Evolutionary conservation across 2,329 filamentous ascomycete species (phyloP).

Genomic region (Fusarium anthophilum): DNA sequence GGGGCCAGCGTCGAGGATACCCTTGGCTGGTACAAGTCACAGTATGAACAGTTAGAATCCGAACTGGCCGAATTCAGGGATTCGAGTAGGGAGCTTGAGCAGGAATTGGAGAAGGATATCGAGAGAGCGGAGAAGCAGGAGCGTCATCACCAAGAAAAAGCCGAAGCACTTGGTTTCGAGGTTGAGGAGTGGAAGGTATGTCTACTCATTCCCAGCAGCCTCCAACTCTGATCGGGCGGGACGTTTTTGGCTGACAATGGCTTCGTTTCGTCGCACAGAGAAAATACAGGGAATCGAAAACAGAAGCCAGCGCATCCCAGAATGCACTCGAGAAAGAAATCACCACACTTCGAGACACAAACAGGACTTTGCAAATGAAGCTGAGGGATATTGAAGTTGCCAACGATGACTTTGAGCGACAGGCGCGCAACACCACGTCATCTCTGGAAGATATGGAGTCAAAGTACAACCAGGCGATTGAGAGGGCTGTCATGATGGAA

Average conservation of each 20-base stretch:
- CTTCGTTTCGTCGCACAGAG: constrained; percentile 62
- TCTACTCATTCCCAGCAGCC: constrained; percentile 4
- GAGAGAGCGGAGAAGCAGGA: constrained; percentile 95
- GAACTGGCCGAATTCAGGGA: constrained; percentile 94
- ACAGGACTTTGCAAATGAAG: constrained; percentile 81
- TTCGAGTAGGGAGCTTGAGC: constrained; percentile 92
- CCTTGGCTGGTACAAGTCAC: constrained; percentile 92
- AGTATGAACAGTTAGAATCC: constrained; percentile 91
- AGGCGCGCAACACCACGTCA: constrained; percentile 93
- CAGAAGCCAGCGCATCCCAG: constrained; percentile 85
- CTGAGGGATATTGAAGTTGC: constrained; percentile 95
- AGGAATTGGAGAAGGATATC: constrained; percentile 94
- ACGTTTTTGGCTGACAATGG: constrained; percentile 13
- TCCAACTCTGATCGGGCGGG: background rate
- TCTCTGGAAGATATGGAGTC: constrained; percentile 96
- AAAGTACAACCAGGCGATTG: constrained; percentile 95
- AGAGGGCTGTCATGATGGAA: constrained; percentile 91
- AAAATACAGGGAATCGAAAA: constrained; percentile 95
- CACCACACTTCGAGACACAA: constrained; percentile 85
- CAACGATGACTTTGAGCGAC: constrained; percentile 97
- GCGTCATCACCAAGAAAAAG: constrained; percentile 84
- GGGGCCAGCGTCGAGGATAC: constrained; percentile 73
- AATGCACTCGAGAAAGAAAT: constrained; percentile 94
- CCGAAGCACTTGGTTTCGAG: constrained; percentile 84
- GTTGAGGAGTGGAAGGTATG: constrained; percentile 98